A percentile compares a stretch with the other conserved stretches of the same genome.
Evolutionary conservation across 139 green algal species (phyloP).

Genomic region (Chlamydomonas eustigma): DNA sequence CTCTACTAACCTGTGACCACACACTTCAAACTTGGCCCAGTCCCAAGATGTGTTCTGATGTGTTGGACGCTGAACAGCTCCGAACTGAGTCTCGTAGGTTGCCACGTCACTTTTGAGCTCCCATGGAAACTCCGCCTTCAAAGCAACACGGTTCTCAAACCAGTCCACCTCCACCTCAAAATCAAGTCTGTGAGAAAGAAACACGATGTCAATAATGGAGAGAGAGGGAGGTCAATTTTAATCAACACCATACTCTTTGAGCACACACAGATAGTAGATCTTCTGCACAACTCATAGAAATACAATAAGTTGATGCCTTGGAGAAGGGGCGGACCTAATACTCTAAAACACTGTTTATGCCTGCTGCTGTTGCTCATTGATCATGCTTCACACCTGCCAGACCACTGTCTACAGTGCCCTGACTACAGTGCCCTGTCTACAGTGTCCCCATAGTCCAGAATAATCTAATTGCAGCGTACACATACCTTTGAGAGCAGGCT

Average conservation of each 20-base stretch:
- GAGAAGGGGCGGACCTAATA: too few species aligned
- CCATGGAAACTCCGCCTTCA: conserved; percentile 1
- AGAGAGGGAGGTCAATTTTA: background rate
- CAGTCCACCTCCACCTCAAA: background rate
- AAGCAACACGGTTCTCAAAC: background rate
- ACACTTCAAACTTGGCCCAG: conserved; percentile 41
- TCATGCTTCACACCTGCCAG: too few species aligned
- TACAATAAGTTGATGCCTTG: too few species aligned
- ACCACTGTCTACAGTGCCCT: too few species aligned
- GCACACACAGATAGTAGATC: too few species aligned
- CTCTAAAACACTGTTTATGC: too few species aligned
- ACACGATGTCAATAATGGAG: background rate
- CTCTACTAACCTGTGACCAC: conserved; percentile 31
- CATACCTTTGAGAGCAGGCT: background rate
- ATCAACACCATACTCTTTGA: too few species aligned
- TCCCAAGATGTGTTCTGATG: conserved; percentile 39
- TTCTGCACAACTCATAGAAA: too few species aligned
- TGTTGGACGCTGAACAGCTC: conserved; percentile 26
- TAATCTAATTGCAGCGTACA: too few species aligned
- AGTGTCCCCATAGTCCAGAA: too few species aligned
- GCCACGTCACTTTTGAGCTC: conserved; percentile 16
- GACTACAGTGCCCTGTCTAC: too few species aligned
- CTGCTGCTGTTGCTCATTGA: too few species aligned
- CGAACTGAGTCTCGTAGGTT: conserved; percentile 41
- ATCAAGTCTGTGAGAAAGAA: background rate